phyloP scores from a whole-genome alignment of 2,329 filamentous ascomycete species.

The Monosporascus sp. region DNA sequence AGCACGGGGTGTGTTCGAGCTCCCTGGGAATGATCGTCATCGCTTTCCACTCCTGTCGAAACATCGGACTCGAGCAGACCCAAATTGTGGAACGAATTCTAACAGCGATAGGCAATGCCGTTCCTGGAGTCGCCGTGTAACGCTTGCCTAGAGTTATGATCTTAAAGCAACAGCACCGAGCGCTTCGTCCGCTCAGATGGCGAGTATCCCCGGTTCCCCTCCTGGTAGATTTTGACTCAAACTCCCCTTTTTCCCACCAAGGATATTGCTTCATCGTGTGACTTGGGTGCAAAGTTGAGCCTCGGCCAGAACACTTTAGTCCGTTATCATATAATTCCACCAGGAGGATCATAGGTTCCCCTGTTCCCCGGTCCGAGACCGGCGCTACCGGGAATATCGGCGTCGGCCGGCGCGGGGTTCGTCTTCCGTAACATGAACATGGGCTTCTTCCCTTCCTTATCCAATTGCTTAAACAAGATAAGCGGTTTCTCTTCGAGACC shows the following conservation, averaged over 20 bases:
- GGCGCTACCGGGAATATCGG: slow-evolving; percentile 47
- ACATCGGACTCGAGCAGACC: no score
- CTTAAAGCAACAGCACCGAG: no score
- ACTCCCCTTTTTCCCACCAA: not conserved
- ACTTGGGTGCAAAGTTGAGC: not conserved
- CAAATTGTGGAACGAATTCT: no score
- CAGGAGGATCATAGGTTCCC: slow-evolving; percentile 50
- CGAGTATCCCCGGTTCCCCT: no score
- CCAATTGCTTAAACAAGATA: slow-evolving; percentile 93
- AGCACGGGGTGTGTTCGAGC: no score
- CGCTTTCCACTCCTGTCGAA: no score
- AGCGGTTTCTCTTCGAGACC: slow-evolving; percentile 89
- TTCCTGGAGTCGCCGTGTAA: no score
- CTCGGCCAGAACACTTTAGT: not conserved
- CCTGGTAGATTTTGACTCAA: no score
- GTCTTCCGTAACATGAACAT: slow-evolving; percentile 95
- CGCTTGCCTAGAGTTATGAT: no score
- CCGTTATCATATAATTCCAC: slow-evolving; percentile 48
- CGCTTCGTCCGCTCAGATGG: no score
- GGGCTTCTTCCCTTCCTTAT: slow-evolving; percentile 94
- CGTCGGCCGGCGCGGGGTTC: slow-evolving; percentile 46
- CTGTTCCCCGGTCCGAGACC: slow-evolving; percentile 40
- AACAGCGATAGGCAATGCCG: no score
- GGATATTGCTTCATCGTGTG: not conserved
- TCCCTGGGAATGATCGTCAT: no score